phyloP scores from a whole-genome alignment of 2,329 filamentous ascomycete species.

The Zymoseptoria tritici region DNA sequence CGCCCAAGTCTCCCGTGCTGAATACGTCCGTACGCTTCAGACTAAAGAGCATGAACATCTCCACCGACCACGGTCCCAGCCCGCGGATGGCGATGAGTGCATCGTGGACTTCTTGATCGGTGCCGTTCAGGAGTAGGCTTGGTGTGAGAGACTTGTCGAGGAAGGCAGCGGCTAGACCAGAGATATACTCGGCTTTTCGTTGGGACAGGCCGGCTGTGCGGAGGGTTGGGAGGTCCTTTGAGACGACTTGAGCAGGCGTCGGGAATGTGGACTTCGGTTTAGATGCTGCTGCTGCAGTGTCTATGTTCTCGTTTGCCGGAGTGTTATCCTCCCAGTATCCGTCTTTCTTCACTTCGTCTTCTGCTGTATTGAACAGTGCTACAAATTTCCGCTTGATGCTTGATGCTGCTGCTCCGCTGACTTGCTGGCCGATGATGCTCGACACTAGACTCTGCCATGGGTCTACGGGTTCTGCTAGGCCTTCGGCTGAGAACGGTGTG shows the following conservation, averaged over 20 bases:
- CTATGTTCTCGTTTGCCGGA: neutral
- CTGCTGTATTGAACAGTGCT: conserved; percentile 50
- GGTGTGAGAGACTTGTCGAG: conserved; percentile 65
- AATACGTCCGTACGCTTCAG: conserved; percentile 93
- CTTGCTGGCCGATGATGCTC: conserved; percentile 93
- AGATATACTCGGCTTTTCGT: conserved; percentile 91
- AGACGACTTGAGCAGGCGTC: conserved; percentile 63
- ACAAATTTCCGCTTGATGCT: conserved; percentile 85
- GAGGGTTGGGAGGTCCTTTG: conserved; percentile 56
- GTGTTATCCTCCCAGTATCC: neutral
- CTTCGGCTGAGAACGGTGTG: conserved; percentile 69
- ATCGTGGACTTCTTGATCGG: conserved; percentile 79
- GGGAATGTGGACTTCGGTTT: conserved; percentile 52
- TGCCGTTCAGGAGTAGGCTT: conserved; percentile 65
- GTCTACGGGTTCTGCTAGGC: conserved; percentile 76
- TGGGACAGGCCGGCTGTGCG: conserved; percentile 84
- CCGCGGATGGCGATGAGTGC: conserved; percentile 79
- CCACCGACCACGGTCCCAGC: conserved; percentile 81
- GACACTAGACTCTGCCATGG: conserved; percentile 77
- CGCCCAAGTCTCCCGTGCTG: conserved; percentile 81
- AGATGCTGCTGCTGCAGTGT: neutral
- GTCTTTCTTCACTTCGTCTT: neutral
- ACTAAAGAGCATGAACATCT: conserved; percentile 98
- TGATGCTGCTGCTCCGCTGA: conserved; percentile 83
- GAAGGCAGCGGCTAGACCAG: conserved; percentile 79